A percentile compares a stretch with the other conserved stretches of the same genome.
Evolutionary conservation across 352 stramenopile genomes (phyloP).

Genomic region (Pythium rishiriense): DNA sequence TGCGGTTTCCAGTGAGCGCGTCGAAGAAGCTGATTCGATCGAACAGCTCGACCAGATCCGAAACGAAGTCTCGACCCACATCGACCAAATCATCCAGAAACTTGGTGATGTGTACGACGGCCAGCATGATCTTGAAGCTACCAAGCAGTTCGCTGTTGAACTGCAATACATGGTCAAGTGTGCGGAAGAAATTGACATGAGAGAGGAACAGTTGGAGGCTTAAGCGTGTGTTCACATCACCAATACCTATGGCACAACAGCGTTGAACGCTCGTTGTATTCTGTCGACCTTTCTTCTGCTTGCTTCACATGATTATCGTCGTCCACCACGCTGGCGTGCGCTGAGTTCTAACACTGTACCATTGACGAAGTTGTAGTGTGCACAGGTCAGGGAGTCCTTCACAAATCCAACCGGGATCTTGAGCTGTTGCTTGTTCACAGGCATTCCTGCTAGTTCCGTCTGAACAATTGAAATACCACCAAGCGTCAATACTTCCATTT

Average conservation of each 20-base stretch:
- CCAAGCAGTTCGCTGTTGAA: constrained; percentile 69
- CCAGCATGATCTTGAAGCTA: constrained; percentile 73
- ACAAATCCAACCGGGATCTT: constrained; percentile 92
- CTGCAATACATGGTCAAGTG: constrained; percentile 89
- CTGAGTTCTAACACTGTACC: constrained; percentile 73
- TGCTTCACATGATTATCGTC: constrained; percentile 36
- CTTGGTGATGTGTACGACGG: constrained; percentile 76
- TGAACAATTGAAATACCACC: constrained; percentile 18
- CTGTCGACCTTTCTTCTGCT: neutral
- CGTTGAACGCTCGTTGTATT: neutral
- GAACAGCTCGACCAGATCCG: constrained; percentile 60
- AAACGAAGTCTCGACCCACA: constrained; percentile 59
- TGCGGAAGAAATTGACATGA: constrained; percentile 73
- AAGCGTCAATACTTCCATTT: constrained; percentile 1
- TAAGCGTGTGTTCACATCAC: constrained; percentile 4
- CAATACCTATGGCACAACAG: constrained; percentile 1
- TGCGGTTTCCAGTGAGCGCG: constrained; percentile 52
- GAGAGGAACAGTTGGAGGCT: constrained; percentile 73
- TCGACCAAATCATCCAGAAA: constrained; percentile 73
- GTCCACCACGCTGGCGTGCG: constrained; percentile 75
- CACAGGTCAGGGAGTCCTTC: constrained; percentile 85
- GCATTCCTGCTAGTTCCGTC: constrained; percentile 88
- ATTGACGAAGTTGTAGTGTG: constrained; percentile 88
- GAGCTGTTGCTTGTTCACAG: constrained; percentile 95
- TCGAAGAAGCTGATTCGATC: constrained; percentile 55